These are phyloP conservation scores for Clarireedia homoeocarpa DNA, from an alignment of 2,329 filamentous ascomycete species.

Conservation along the genomic window DNA sequence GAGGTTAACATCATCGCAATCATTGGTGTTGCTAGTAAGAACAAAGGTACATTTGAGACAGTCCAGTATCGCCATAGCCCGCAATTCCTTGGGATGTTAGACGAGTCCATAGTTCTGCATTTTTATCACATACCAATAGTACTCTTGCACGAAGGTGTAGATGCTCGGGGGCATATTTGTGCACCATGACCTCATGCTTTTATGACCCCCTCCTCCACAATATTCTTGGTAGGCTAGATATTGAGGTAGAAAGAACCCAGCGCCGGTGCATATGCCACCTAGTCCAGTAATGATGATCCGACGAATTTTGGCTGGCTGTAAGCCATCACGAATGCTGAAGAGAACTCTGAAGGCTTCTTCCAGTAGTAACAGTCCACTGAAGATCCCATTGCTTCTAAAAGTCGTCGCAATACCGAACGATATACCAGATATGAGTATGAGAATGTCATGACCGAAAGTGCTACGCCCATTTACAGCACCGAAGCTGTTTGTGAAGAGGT, in stretches of 20 bases:
- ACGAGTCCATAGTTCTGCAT: not conserved
- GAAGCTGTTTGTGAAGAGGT: slow-evolving; percentile 53
- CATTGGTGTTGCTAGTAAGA: slow-evolving; percentile 75
- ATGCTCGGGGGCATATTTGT: slow-evolving; percentile 67
- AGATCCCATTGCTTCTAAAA: slow-evolving; percentile 77
- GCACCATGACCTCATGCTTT: slow-evolving; percentile 63
- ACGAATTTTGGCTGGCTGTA: slow-evolving; percentile 37
- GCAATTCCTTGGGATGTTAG: slow-evolving; percentile 56
- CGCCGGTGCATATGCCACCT: slow-evolving; percentile 59
- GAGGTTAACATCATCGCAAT: slow-evolving; percentile 60
- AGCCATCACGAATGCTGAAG: slow-evolving; percentile 34
- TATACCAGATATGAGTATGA: slow-evolving; percentile 54
- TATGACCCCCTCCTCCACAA: slow-evolving; percentile 39
- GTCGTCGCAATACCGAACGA: slow-evolving; percentile 65
- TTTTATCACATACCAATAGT: slow-evolving; percentile 68
- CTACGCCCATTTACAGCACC: slow-evolving; percentile 27
- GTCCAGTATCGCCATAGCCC: slow-evolving; percentile 92
- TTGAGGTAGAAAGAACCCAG: slow-evolving; percentile 67
- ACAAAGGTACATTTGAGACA: slow-evolving; percentile 75
- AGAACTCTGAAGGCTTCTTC: slow-evolving; percentile 49
- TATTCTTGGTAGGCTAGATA: slow-evolving; percentile 64
- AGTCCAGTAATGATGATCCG: slow-evolving; percentile 51
- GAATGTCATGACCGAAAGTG: slow-evolving; percentile 33
- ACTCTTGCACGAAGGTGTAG: slow-evolving; percentile 78
- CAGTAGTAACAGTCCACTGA: slow-evolving; percentile 68